Percentiles rank a stretch among this genome's conserved stretches.
phyloP scores from a whole-genome alignment of 140 eudicot species.

The Bidens hawaiensis region DNA sequence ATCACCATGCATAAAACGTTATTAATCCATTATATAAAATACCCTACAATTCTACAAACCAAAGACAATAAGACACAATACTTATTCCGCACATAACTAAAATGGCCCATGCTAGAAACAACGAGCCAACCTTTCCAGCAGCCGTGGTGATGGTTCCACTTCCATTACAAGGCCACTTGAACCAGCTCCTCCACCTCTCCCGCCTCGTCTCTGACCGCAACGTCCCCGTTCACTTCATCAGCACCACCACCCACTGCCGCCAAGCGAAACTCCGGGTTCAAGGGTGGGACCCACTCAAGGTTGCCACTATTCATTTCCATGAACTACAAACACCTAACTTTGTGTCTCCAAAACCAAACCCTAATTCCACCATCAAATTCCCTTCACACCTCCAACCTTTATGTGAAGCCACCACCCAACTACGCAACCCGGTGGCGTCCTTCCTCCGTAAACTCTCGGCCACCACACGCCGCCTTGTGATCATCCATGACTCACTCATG shows the following conservation, averaged over 20 bases:
- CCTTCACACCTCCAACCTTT: constrained; percentile 48
- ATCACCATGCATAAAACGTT: not conserved
- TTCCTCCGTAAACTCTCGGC: constrained; percentile 23
- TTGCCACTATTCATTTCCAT: constrained; percentile 37
- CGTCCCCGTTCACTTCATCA: not conserved
- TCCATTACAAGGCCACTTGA: constrained; percentile 61
- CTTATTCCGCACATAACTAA: not conserved
- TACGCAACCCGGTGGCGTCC: constrained; percentile 32
- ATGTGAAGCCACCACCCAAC: constrained; percentile 24
- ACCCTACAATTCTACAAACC: not conserved
- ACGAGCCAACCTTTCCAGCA: constrained; percentile 20
- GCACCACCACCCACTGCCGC: not conserved
- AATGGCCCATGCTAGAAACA: not conserved
- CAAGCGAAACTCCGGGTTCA: not conserved
- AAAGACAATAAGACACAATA: not conserved
- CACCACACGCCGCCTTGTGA: constrained; percentile 22
- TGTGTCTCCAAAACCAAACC: constrained; percentile 41
- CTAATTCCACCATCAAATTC: constrained; percentile 31
- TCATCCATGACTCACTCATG: constrained; percentile 52
- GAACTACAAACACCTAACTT: constrained; percentile 34
- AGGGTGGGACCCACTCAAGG: constrained; percentile 29
- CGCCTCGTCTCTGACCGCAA: not conserved
- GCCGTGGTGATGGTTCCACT: constrained; percentile 43
- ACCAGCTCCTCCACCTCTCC: constrained; percentile 9
- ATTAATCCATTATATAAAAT: no score